Evolutionary conservation across 495 filamentous ascomycete species (phyloP), one percentile per base, ranked within the genome.

Genomic region (Hypoxylon subgilvum): DNA sequence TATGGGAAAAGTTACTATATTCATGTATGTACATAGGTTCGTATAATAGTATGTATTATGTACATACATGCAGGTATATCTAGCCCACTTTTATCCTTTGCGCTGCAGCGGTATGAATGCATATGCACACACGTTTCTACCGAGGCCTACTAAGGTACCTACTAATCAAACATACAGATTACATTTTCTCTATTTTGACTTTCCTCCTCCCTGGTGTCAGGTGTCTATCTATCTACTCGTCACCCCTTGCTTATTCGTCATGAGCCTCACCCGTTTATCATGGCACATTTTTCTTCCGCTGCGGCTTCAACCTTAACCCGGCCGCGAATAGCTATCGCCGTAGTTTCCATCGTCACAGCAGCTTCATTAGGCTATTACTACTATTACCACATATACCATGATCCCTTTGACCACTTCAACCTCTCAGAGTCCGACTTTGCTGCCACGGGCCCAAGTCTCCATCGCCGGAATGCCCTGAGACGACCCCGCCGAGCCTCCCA

Each of bases 401-500:
- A n/a, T n/a, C n/a, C n/a, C n/a, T n/a, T n/a, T n/a, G n/a, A 13
- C 30, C 52, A 48, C 16, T 7, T 35, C 7, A 23, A 7, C 13
- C 22, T 51, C 44, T 72, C 57, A 35, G 54, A 68, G 30, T 55
- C 66, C 21, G 45, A 65, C 12, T 43, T 45, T 10, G 51, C 61
- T 31, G 55, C 57, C 3, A 41, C 66, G 6, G 61, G 50, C 12
- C 59, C 63, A n/a, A 67, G 69, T 13, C 69, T 88, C 5, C 85
- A 79, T 49, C 72, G 85, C 28, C 83, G 84, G 57, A 86, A 86
- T 64, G 85, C 85, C 1, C 54, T 84, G 32, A 80, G 81, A 48
- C 75, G 80, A 36, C 53, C 68, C 34, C 76, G 73, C 18, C 61
- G 77, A 22, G 61, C 69, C 32, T 74, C 74, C 9, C 57, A 70